Conservation (phyloP, 2,329 filamentous ascomycete genomes). For the Juglanconis sp. region DNA sequence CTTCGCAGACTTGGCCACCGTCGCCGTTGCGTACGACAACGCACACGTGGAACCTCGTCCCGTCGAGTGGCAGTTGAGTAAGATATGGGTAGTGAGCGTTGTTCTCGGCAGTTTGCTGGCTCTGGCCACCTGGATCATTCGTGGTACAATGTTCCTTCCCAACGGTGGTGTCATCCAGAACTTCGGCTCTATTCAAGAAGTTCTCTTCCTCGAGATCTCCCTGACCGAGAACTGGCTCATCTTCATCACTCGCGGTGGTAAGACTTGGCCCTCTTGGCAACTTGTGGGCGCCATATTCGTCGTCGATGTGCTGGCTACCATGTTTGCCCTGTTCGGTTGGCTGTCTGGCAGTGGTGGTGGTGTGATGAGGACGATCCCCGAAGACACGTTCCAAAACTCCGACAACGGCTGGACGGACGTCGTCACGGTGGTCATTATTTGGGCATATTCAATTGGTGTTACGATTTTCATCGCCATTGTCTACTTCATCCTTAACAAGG, state of each 20-base stretch:
- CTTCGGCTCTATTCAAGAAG: constrained; percentile 71
- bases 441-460: constrained; percentile 65
- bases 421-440: constrained; percentile 63
- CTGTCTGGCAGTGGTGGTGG: constrained; percentile 44
- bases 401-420: constrained; percentile 42
- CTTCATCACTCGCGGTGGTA: constrained; percentile 70
- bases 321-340: constrained; percentile 76
- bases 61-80: constrained; percentile 77
- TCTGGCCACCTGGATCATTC: constrained; percentile 69
- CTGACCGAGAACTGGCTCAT: constrained; percentile 77
- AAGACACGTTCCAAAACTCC: constrained; percentile 31
- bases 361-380: constrained; percentile 12
- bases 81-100: constrained; percentile 76
- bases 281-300: constrained; percentile 67
- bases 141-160: constrained; percentile 64
- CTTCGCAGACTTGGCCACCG: constrained; percentile 76
- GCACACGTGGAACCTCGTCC: constrained; percentile 72
- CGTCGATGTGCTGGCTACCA: constrained; percentile 68
- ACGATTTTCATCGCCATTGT: constrained; percentile 64
- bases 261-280: constrained; percentile 74
- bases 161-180: constrained; percentile 73
- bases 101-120: constrained; percentile 67
- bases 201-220: constrained; percentile 70
- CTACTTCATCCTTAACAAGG: constrained; percentile 60
- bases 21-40: constrained; percentile 76